Conservation (phyloP, 2,329 filamentous ascomycete species). For the Colletotrichum sp. region DNA sequence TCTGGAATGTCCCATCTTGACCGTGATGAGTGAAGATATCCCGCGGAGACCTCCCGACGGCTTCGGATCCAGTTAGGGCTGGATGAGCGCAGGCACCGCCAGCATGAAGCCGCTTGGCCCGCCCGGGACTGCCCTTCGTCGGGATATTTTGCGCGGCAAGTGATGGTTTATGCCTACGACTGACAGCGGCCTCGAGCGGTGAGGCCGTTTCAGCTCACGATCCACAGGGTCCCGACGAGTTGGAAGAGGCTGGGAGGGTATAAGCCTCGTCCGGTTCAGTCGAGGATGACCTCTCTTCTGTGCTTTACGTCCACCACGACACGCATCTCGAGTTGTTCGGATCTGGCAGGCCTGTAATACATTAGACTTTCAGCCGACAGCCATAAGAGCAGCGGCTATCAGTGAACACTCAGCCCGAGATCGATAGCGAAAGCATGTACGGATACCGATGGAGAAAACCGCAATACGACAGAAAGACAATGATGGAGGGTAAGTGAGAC, state of each 20-base stretch:
- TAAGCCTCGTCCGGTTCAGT: neutral
- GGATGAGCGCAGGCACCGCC: neutral
- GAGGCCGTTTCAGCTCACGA: constrained; percentile 4
- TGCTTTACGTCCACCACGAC: rapidly evolving
- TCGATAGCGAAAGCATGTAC: neutral
- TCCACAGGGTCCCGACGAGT: neutral
- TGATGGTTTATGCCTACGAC: neutral
- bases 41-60: neutral
- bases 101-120: neutral
- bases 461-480: neutral
- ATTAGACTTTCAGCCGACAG: neutral
- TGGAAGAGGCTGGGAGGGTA: neutral
- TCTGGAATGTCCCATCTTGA: neutral
- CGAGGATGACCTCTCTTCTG: neutral
- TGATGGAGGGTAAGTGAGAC: neutral
- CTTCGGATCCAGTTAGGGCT: neutral
- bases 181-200: neutral
- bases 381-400: neutral
- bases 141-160: neutral
- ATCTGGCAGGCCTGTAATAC: neutral
- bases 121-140: neutral
- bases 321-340: neutral
- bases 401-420: neutral
- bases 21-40: neutral
- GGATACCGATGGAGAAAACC: neutral